Evolutionary conservation across 1,284 basidiomycete species (phyloP), one percentile per base, ranked within the genome.

Genomic region (Gymnopus androsaceus): DNA sequence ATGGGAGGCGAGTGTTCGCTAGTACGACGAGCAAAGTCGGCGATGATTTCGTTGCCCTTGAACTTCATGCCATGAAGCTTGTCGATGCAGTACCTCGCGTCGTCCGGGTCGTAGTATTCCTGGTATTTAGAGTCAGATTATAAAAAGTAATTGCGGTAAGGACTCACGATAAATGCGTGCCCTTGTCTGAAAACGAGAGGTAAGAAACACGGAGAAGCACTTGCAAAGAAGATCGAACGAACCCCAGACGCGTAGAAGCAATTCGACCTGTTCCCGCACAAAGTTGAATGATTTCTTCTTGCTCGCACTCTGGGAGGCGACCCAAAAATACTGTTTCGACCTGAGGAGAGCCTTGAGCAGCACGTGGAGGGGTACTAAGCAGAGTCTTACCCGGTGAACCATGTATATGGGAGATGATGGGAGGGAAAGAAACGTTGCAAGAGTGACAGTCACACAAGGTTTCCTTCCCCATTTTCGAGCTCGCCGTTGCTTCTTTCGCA

Each of bases 31-130:
- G 49, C 25, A 9, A 51, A 41, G 4, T 51, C 49, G 4, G 30
- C 49, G 14, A 15, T 19, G 4, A 51, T 51, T 40, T 51, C 19
- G 19, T 41, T 28, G 25, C 49, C 49, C 21, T 51, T 51, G 25
- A 51, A 51, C 15, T 14, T 15, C n/a, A 23, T 28, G n/a, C 38
- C 36, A 21, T 51, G 15, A 17, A 51, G 40, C 17, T 15, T 30
- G 17, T 41, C n/a, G 14, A 51, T 41, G 3, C 49, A 38, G 27
- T 17, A 41, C 15, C 30, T 15, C 3, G 49, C 49, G n/a, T 38
- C 25, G 11, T 17, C n/a, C 14, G 11, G 19, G 28, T 42, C 21
- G 27, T n/a, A 27, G 17, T 27, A 51, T 19, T 51, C 49, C 49
- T 51, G n/a, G n/a, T n/a, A n/a, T n/a, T n/a, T n/a, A n/a, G n/a